A percentile compares a stretch with the other conserved stretches of the same genome.
phyloP scores from a whole-genome alignment of 2,329 filamentous ascomycete genomes.

The Macroventuria anomochaeta region DNA sequence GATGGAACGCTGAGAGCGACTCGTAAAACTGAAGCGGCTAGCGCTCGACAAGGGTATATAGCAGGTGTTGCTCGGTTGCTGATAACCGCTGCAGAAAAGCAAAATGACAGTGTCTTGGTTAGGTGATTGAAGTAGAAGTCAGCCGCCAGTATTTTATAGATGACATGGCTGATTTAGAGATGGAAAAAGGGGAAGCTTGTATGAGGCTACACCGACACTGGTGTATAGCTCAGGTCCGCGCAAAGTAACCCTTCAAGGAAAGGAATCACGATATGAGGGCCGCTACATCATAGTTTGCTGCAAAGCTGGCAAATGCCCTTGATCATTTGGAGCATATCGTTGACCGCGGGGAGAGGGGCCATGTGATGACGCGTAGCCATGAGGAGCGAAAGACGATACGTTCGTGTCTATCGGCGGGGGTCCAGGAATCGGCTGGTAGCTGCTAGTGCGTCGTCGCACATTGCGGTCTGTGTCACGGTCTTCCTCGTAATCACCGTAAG shows the following conservation, averaged over 20 bases:
- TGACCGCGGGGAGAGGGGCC: background rate
- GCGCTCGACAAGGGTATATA: slow-evolving; percentile 17
- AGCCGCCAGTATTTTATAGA: background rate
- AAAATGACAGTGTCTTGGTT: background rate
- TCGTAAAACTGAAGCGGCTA: background rate
- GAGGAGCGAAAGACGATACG: slow-evolving; percentile 25
- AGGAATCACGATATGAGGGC: slow-evolving; percentile 26
- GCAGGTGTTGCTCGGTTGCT: slow-evolving; percentile 1
- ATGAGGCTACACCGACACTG: background rate
- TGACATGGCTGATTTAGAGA: background rate
- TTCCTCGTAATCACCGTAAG: slow-evolving; percentile 43
- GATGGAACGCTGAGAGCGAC: background rate
- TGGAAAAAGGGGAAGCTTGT: background rate
- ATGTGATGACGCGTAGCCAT: slow-evolving; percentile 21
- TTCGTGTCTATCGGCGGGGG: slow-evolving; percentile 31
- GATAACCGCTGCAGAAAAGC: background rate
- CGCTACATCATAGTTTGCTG: slow-evolving; percentile 13
- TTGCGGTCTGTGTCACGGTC: slow-evolving; percentile 45
- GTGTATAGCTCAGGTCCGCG: background rate
- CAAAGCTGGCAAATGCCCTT: slow-evolving; percentile 10
- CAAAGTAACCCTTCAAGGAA: slow-evolving; percentile 7
- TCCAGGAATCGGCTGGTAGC: slow-evolving; percentile 42
- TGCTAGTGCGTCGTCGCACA: slow-evolving; percentile 47
- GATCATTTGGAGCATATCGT: slow-evolving; percentile 20
- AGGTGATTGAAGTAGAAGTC: background rate